A percentile compares a stretch with the other conserved stretches of the same genome.
Conservation (phyloP, 441 rosid genomes). For the Manihot esculenta region DNA sequence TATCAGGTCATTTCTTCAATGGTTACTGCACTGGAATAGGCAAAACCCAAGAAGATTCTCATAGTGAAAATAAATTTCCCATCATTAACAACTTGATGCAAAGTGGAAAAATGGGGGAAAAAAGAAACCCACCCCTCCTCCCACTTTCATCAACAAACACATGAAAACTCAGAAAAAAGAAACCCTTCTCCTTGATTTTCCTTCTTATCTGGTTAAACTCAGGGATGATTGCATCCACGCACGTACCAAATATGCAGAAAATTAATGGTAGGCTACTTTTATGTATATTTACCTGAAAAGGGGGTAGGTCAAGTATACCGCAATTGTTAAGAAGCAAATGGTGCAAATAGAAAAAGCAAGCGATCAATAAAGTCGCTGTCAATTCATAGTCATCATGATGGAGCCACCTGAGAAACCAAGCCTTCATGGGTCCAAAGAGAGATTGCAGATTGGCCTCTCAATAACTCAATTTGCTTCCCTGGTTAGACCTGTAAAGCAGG, state of each 20-base stretch:
- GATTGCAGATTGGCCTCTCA: constrained; percentile 7
- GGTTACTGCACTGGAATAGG: neutral
- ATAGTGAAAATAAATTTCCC: neutral
- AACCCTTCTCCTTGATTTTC: neutral
- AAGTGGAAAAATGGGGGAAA: neutral
- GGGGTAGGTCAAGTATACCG: neutral
- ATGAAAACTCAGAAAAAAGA: neutral
- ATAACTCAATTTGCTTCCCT: constrained; percentile 23
- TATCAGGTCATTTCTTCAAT: constrained; percentile 17
- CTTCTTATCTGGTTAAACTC: neutral
- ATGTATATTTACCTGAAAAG: neutral
- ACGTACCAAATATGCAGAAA: neutral
- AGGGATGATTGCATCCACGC: too few species aligned
- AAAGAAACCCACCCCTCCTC: too few species aligned
- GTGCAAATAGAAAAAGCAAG: constrained; percentile 16
- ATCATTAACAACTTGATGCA: neutral
- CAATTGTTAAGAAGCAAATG: constrained; percentile 15
- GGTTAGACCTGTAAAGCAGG: constrained; percentile 43
- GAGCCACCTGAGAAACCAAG: constrained; percentile 28
- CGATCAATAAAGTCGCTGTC: constrained; percentile 25
- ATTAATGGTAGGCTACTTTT: neutral
- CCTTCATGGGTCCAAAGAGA: constrained; percentile 28
- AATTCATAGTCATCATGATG: constrained; percentile 15
- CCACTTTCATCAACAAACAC: neutral
- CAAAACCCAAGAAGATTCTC: neutral